These are phyloP conservation scores for Cicer cuneatum DNA, from an alignment of 306 rosid species.

Conservation along the genomic window DNA sequence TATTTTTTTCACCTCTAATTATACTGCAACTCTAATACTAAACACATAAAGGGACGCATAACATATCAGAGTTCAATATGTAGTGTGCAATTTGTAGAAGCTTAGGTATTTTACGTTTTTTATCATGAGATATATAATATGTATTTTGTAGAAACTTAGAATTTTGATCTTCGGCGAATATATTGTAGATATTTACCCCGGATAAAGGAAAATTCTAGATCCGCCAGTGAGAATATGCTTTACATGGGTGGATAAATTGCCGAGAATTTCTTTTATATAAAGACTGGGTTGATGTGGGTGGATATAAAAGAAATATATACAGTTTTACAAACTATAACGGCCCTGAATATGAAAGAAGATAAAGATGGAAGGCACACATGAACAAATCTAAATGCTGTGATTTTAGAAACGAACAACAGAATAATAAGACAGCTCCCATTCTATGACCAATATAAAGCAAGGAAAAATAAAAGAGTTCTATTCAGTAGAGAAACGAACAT, in stretches of 20 bases:
- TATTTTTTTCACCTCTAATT: too few relatives aligned
- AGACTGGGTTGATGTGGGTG: not conserved
- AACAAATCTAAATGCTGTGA: constrained; percentile 15
- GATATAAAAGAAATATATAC: constrained; percentile 25
- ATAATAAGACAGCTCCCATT: constrained; percentile 6
- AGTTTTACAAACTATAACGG: constrained; percentile 1
- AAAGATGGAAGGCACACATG: not conserved
- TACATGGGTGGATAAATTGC: not conserved
- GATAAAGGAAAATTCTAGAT: too few relatives aligned
- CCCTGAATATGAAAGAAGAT: not conserved
- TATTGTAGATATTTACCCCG: too few relatives aligned
- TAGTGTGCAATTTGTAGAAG: too few relatives aligned
- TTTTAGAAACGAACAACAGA: not conserved
- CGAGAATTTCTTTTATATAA: not conserved
- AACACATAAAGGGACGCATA: too few relatives aligned
- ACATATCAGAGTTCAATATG: too few relatives aligned
- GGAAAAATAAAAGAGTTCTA: not conserved
- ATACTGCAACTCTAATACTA: too few relatives aligned
- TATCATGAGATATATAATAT: too few relatives aligned
- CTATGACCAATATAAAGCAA: constrained; percentile 1
- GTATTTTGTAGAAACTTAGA: too few relatives aligned
- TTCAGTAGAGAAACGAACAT: constrained; percentile 16
- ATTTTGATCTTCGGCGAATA: too few relatives aligned
- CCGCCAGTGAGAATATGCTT: too few relatives aligned
- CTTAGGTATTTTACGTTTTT: too few relatives aligned